Base-by-base conservation (phyloP, 441 rosid species). In the Populus trichocarpa region DNA sequence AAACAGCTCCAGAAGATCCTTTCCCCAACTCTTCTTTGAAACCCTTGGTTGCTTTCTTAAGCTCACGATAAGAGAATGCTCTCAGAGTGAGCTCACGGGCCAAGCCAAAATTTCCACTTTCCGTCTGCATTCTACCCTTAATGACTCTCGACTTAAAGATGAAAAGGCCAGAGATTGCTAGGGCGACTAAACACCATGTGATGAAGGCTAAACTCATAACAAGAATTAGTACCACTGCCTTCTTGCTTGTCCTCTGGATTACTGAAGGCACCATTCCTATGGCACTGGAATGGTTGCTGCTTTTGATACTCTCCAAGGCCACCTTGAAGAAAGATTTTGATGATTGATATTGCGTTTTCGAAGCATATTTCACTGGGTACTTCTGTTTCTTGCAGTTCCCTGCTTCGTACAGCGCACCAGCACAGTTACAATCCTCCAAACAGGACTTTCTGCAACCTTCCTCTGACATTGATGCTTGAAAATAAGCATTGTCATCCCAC, bases 11-110 rank as follows among this genome's bases (percentile, higher is more conserved):
- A 1, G 78, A 89, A 1, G 82, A 71, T 26, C 89, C 87, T 67
- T 79, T 85, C 0, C 89, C 92, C 10, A 89, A 50, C 73, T 85
- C 88, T 64, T 89, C 85, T 53, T 2, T 50, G 77, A 89, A 87
- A 40, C 81, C 85, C 6, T 72, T 8, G 0, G 87, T 88, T 9
- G 85, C 87, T 1, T 18, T 73, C 8, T 7, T 20, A 12, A 89
- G 85, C 73, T 84, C 83, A 8, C 65, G 26, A 20, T 81, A 87
- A 14, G 84, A 69, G 53, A 88, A 88, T 25, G 70, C 64, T 66
- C 67, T 61, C 10, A 30, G 57, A 1, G 71, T 36, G 5, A 82
- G 65, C 32, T 79, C 73, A 22, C 57, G 69, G 25, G 69, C 63
- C 7, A 71, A 35, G 26, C 59, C 64, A 0, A 26, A 6, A 32